phyloP scores from a whole-genome alignment of 2,329 filamentous ascomycete species.

The Ramularia endophylla region DNA sequence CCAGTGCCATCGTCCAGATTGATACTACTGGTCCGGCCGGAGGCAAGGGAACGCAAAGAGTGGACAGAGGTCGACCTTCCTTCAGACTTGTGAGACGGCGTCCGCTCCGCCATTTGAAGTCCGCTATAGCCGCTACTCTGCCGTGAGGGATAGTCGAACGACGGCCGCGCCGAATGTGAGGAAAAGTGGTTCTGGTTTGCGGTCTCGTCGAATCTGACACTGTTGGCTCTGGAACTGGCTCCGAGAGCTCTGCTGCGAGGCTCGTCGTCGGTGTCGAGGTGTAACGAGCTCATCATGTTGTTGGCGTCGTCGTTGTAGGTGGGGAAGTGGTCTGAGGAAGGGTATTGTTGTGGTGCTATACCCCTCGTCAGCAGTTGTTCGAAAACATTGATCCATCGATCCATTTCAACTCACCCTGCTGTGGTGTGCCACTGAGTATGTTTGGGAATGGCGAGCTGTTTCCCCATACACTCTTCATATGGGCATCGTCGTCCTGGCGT shows the following conservation, averaged over 20 bases:
- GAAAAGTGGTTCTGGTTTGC: conserved; percentile 87
- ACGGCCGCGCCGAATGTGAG: conserved; percentile 67
- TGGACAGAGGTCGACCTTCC: conserved; percentile 84
- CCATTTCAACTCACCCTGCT: conserved; percentile 62
- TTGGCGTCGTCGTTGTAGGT: conserved; percentile 83
- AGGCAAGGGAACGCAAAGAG: conserved; percentile 70
- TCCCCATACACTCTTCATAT: conserved; percentile 80
- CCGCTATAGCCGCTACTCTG: conserved; percentile 60
- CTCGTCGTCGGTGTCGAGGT: conserved; percentile 81
- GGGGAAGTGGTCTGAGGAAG: conserved; percentile 78
- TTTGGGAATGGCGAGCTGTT: conserved; percentile 83
- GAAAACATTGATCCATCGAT: neutral
- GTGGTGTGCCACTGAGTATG: conserved; percentile 72
- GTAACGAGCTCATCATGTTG: conserved; percentile 71
- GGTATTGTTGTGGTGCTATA: conserved; percentile 70
- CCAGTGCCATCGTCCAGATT: conserved; percentile 71
- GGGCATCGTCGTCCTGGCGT: conserved; percentile 56
- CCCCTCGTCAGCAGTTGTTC: conserved; percentile 3
- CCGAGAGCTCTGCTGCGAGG: conserved; percentile 60
- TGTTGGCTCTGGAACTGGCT: conserved; percentile 87
- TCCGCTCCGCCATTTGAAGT: conserved; percentile 79
- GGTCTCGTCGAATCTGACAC: conserved; percentile 95
- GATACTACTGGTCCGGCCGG: conserved; percentile 79
- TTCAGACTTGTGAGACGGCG: conserved; percentile 91
- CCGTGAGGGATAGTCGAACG: conserved; percentile 73